Percentiles rank a stretch among this genome's conserved stretches.
These are phyloP conservation scores for Metarhizium album DNA, from an alignment of 2,329 filamentous ascomycete genomes.

Conservation along the genomic window DNA sequence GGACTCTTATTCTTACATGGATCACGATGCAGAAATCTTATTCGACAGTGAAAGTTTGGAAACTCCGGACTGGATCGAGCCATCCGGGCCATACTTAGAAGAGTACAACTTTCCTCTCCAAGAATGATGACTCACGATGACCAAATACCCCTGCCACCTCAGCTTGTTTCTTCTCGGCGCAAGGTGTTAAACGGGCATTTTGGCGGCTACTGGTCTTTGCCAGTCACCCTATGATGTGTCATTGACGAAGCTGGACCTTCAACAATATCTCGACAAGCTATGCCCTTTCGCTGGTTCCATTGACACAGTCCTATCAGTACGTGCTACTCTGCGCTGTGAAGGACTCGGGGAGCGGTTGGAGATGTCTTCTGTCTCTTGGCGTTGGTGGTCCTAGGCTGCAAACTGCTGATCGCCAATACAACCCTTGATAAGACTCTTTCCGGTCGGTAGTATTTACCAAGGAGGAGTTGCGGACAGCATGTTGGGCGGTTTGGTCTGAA, in stretches of 20 bases:
- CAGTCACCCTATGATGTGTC: not conserved
- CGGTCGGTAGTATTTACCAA: not conserved
- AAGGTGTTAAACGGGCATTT: not conserved
- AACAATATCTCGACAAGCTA: conserved; percentile 2
- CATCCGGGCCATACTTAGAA: conserved; percentile 5
- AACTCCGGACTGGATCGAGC: conserved; percentile 7
- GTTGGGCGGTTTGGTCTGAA: conserved; percentile 5
- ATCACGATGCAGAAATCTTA: conserved; percentile 6
- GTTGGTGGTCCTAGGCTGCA: not conserved
- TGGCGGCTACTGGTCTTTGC: conserved; percentile 4
- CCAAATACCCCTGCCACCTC: not conserved
- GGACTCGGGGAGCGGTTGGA: not conserved
- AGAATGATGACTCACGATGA: conserved; percentile 1
- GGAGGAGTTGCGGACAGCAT: not conserved
- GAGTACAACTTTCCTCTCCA: conserved; percentile 4
- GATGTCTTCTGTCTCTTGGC: not conserved
- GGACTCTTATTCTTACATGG: conserved; percentile 7
- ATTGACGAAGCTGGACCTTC: not conserved
- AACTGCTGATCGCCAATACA: not conserved
- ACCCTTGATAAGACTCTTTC: not conserved
- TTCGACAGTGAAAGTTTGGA: conserved; percentile 5
- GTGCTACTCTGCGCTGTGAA: not conserved
- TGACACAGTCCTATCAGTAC: not conserved
- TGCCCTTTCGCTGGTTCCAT: not conserved
- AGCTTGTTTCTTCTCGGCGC: not conserved